Percentiles rank a stretch among this genome's conserved stretches.
Conservation (phyloP, 1,284 basidiomycete genomes). For the Bondarzewia mesenterica region DNA sequence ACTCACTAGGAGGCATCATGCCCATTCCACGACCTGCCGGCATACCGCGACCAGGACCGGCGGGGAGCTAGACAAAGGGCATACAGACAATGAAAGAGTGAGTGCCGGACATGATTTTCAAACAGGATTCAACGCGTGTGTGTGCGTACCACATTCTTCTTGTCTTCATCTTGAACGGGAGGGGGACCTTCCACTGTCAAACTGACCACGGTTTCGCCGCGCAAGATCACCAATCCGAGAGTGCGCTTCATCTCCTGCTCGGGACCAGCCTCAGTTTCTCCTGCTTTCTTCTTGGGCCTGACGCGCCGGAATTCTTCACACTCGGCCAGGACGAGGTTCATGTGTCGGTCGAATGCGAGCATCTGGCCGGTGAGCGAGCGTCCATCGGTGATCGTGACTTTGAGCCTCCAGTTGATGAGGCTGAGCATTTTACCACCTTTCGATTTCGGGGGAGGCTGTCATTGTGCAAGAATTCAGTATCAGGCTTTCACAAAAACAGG, state of each 20-base stretch:
- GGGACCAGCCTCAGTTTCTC: conserved; percentile 65
- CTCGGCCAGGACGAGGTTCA: conserved; percentile 98
- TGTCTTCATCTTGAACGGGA: conserved; percentile 84
- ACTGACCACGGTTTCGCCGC: conserved; percentile 95
- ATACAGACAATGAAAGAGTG: conserved; percentile 4
- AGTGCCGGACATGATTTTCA: not conserved
- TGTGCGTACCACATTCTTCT: conserved; percentile 57
- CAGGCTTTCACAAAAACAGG: no score
- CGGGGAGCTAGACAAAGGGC: conserved; percentile 53
- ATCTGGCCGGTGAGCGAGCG: conserved; percentile 95
- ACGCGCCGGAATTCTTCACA: conserved; percentile 94
- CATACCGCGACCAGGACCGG: conserved; percentile 90
- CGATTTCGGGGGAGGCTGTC: conserved; percentile 86
- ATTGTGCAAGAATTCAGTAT: no score
- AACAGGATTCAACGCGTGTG: not conserved
- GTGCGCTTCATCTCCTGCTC: conserved; percentile 96
- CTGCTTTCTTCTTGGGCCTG: conserved; percentile 78
- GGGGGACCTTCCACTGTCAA: conserved; percentile 95
- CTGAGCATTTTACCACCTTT: conserved; percentile 98
- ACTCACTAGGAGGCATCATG: conserved; percentile 85
- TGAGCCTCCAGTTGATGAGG: conserved; percentile 96
- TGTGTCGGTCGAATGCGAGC: conserved; percentile 99
- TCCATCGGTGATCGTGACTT: conserved; percentile 97
- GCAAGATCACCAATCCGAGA: conserved; percentile 90
- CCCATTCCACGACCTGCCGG: conserved; percentile 97